Percentiles rank a stretch among this genome's conserved stretches.
These are phyloP conservation scores for Fraxinus paxiana DNA, from an alignment of 305 asterid genomes.

Conservation along the genomic window DNA sequence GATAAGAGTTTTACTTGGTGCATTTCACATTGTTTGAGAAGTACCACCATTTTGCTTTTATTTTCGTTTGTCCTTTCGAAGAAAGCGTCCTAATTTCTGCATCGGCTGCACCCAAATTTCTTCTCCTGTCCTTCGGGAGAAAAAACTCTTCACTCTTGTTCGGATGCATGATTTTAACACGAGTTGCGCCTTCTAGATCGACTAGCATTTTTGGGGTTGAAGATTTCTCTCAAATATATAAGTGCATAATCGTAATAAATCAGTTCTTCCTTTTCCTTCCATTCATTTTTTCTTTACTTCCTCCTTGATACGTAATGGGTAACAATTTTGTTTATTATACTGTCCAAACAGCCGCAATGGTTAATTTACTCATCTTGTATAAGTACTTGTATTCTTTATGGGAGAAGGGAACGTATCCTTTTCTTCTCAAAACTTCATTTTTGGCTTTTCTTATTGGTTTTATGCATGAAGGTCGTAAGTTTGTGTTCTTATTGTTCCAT, in stretches of 20 bases:
- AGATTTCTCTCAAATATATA: neutral
- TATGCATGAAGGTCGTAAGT: neutral
- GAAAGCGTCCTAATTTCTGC: neutral
- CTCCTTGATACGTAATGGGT: neutral
- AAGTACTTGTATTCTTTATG: neutral
- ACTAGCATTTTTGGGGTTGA: neutral
- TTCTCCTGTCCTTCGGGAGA: neutral
- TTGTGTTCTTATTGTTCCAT: neutral
- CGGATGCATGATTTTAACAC: neutral
- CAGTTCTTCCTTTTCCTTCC: neutral
- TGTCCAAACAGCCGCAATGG: neutral
- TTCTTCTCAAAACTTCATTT: neutral
- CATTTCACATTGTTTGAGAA: neutral
- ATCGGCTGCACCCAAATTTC: neutral
- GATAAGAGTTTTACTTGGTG: neutral
- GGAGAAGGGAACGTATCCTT: neutral
- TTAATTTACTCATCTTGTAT: neutral
- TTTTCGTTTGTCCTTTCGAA: neutral
- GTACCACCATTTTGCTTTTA: neutral
- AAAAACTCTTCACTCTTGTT: neutral
- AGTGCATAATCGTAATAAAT: neutral
- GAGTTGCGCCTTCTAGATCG: neutral
- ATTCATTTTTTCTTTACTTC: neutral
- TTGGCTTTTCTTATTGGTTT: neutral
- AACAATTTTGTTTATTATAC: neutral